Percentiles rank a stretch among this genome's conserved stretches.
These are phyloP conservation scores for Brassica carinata DNA, from an alignment of 345 rosid genomes.

Conservation along the genomic window DNA sequence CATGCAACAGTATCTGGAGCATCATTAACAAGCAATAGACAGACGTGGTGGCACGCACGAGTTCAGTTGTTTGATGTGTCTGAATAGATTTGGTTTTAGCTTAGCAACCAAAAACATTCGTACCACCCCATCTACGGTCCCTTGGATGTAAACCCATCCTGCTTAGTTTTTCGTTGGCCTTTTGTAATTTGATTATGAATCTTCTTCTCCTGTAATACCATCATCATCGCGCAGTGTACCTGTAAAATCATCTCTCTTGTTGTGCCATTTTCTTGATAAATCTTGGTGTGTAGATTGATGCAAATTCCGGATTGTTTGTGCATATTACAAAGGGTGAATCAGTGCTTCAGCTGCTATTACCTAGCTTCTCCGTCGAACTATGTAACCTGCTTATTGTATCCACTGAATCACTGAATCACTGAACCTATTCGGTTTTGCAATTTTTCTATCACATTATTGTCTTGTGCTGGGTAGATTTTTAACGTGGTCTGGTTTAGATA, in stretches of 20 bases:
- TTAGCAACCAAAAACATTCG: conserved; percentile 16
- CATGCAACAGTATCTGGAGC: conserved; percentile 72
- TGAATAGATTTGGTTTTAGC: conserved; percentile 12
- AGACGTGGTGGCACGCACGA: not conserved
- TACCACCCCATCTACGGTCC: conserved; percentile 2
- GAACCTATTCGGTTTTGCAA: not conserved
- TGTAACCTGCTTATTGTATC: conserved; percentile 9
- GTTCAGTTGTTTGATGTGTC: conserved; percentile 12
- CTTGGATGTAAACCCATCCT: conserved; percentile 8
- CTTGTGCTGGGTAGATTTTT: not conserved
- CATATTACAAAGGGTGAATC: not conserved
- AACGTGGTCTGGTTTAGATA: not conserved
- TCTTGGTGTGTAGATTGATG: not conserved
- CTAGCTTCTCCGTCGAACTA: not conserved
- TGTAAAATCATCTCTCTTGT: not conserved
- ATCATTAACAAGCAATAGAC: conserved; percentile 50
- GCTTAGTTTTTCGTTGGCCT: not conserved
- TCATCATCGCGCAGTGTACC: not conserved
- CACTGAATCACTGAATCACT: not conserved
- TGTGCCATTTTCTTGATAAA: not conserved
- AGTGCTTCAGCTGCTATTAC: not conserved
- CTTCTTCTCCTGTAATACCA: conserved; percentile 20
- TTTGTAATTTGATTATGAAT: conserved; percentile 13
- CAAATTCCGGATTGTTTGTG: not conserved
- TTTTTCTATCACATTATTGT: not conserved